A percentile compares a stretch with the other conserved stretches of the same genome.
These are phyloP conservation scores for Thinopyrum obtusiflorum DNA, from an alignment of 202 grass and related monocot species.

Conservation along the genomic window DNA sequence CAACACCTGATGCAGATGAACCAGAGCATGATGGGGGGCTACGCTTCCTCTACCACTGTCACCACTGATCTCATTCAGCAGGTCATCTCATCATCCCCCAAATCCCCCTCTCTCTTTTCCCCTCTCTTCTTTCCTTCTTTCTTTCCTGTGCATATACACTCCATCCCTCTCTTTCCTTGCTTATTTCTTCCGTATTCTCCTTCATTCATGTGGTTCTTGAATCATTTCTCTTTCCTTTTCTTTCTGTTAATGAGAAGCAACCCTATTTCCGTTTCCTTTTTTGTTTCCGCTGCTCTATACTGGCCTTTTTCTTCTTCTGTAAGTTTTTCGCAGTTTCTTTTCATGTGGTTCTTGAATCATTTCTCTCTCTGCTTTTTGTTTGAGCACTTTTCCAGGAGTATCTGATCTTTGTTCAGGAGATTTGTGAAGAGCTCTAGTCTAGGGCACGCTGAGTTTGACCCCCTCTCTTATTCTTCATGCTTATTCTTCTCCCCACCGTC, in stretches of 20 bases:
- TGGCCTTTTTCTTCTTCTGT: not conserved
- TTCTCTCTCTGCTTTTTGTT: not conserved
- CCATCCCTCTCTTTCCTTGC: not conserved
- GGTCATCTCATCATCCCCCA: conserved; percentile 54
- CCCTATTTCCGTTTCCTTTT: too few species aligned
- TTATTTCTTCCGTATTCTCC: not conserved
- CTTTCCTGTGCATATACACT: not conserved
- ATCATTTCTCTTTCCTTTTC: not conserved
- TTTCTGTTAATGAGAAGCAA: not conserved
- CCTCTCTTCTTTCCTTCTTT: not conserved
- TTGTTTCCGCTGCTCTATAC: not conserved
- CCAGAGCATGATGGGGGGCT: conserved; percentile 97
- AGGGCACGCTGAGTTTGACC: not conserved
- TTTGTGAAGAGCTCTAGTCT: not conserved
- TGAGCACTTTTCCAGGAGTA: not conserved
- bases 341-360: not conserved
- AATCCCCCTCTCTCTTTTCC: not conserved
- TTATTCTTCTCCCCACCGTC: not conserved
- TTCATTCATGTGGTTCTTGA: not conserved
- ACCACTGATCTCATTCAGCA: conserved; percentile 99
- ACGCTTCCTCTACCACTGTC: conserved; percentile 75
- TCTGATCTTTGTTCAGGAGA: not conserved
- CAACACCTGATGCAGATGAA: conserved; percentile 99
- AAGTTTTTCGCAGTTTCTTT: not conserved
- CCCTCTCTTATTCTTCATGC: not conserved